Evolutionary conservation across 352 stramenopile genomes (phyloP), one percentile per base, ranked within the genome.

Genomic region (Pythium sukuiense): DNA sequence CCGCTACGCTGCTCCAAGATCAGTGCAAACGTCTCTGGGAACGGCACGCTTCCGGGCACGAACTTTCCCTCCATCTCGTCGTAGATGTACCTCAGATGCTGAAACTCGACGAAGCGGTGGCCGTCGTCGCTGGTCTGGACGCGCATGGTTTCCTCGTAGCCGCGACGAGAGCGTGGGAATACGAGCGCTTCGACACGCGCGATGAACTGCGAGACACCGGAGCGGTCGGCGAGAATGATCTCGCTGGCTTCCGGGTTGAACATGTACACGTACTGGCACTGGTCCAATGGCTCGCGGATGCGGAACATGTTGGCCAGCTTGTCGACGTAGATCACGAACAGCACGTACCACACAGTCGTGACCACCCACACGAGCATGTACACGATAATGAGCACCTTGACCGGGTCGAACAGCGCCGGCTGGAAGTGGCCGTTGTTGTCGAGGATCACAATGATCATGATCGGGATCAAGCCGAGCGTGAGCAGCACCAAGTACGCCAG

Each of bases 231-330:
- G 2, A 90, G 74, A 54, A 90, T 76, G 14, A 87, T 76, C 59
- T 89, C 76, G 13, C 70, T 84, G 65, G 62, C 58, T 60, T 88
- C 79, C 1, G 73, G 69, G 62, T 91, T 91, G 73, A 79, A 83
- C 60, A 91, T 81, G 59, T 73, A 73, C 37, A 89, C 80, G 57
- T 71, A 80, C 58, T 80, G 63, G 67, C 79, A 89, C 6, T 62
- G 69, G 30, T 79, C 73, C 37, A 91, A 54, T 18, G 73, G 58
- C 13, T 68, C 71, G 16, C 70, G 77, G 45, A 76, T 71, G n/a
- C 80, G 74, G 69, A 89, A 91, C 56, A 85, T 89, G 69, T 91
- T 89, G 69, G 77, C 46, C 11, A 91, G 61, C 41, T 80, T 68
- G 18, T 80, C 69, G 24, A 73, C 70, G 55, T 70, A 82, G 26